phyloP scores from a whole-genome alignment of 768 basidiomycete genomes.

The Leccinellum luteum region DNA sequence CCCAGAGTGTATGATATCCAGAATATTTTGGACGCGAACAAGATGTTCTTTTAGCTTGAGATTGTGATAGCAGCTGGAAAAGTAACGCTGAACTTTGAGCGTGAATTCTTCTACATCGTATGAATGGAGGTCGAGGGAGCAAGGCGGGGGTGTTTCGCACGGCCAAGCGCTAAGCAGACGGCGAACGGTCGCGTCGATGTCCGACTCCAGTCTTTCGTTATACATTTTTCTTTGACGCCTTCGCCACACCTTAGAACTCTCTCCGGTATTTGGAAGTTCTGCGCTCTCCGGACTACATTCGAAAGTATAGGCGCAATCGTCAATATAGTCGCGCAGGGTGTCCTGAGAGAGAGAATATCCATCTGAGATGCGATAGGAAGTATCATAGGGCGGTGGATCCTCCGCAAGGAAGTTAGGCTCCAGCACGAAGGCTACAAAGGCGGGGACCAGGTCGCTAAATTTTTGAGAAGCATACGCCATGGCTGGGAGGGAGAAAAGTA shows the following conservation, averaged over 20 bases:
- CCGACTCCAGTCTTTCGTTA: constrained; percentile 1
- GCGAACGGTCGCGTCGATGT: neutral
- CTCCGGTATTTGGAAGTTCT: neutral
- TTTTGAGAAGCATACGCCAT: constrained; percentile 28
- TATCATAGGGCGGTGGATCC: constrained; percentile 16
- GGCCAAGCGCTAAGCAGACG: constrained; percentile 19
- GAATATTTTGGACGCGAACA: neutral
- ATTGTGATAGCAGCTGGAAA: constrained; percentile 20
- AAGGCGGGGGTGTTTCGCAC: constrained; percentile 10
- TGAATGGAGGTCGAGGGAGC: neutral
- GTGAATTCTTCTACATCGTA: constrained; percentile 8
- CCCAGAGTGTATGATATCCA: neutral
- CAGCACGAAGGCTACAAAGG: constrained; percentile 32
- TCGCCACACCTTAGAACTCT: neutral
- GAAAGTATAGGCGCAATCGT: neutral
- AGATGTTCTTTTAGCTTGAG: constrained; percentile 15
- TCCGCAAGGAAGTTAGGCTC: constrained; percentile 5
- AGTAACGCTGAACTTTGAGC: neutral
- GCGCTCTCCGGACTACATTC: constrained; percentile 14
- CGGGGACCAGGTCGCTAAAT: constrained; percentile 17
- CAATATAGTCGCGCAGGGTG: neutral
- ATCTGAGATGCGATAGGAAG: constrained; percentile 9
- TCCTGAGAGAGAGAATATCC: constrained; percentile 3
- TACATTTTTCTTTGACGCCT: constrained; percentile 9
- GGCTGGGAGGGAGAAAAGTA: constrained; percentile 34